Evolutionary conservation across 2,329 filamentous ascomycete genomes (phyloP), one percentile per base, ranked within the genome.

Genomic region (Pyrenochaeta sp.): DNA sequence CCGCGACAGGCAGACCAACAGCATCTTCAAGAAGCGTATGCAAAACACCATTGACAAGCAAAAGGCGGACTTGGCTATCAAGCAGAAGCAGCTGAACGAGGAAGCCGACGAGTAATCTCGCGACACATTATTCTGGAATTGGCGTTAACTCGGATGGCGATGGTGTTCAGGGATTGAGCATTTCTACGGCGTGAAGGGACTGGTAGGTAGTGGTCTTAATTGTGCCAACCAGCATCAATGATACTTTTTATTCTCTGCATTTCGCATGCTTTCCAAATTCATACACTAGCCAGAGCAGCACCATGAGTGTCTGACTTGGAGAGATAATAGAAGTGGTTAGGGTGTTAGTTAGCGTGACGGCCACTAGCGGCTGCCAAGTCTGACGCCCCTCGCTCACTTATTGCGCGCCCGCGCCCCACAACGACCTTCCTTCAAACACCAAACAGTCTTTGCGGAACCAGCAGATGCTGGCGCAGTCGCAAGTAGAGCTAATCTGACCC

Each of bases 11-110:
- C 69, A 75, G 48, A 67, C 62, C 14, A 81, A 81, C 47, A 64
- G 65, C 9, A 71, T 84, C 46, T 68, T 82, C 52, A 77, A 74
- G 63, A 69, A 74, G 51, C 72, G 80, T 42, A 66, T 80, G 41
- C 68, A 75, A 55, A 72, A 73, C 29, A 79, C 76, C 44, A 72
- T 82, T 31, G 69, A 75, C 19, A 76, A 73, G 40, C 63, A 82
- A 41, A 53, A 58, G 30, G 51, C 55, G 10, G 76, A 78, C 64
- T 72, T 74, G n/a, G 78, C 82, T 51, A 62, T 83, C 52, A 74
- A 79, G 45, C 63, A 81, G 36, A 83, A 83, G 70, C 77, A 75
- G 39, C 52, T 68, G 29, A 58, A 67, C 9, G 65, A 65, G 19
- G 67, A 64, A 32, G 47, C 46, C 17, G 55, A 60, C 24, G 59